Base-by-base conservation (phyloP, 257 asterid genomes). In the Striga asiatica region DNA sequence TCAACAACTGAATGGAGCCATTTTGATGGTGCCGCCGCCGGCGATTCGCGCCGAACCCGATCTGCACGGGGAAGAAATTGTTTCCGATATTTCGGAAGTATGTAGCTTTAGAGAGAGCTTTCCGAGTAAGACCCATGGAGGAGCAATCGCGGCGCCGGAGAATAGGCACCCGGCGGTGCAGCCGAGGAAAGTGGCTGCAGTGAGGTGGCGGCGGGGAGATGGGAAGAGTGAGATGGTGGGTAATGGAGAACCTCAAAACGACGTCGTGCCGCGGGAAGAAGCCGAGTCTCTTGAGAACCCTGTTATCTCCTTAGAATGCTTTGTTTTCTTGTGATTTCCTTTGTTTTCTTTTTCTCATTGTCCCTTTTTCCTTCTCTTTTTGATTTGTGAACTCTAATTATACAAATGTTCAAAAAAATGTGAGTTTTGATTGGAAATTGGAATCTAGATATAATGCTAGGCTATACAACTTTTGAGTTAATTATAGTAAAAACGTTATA, bases 221-320 rank as follows among this genome's bases (percentile, higher is more conserved):
- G 74, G 27, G 68, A 73, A 56, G 23, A 65, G 63, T 29, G 64
- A 19, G 21, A 10, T 11, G 47, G 47, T 21, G 22, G 47, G 22
- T 2, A 14, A 3, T 5, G 17, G 22, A 14, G 48, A 17, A 4
- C 18, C 22, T 16, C 47, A 58, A 2, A 73, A 66, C 69, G 81
- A 31, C 72, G 78, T 42, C 55, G 64, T 52, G 39, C 29, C 57
- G 17, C 66, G 37, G 46, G 86, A 39, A 64, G 72, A 75, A 45
- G 64, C 71, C 20, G 96, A 87, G 62, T 63, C 96, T 29, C 76
- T 83, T 11, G 94, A 83, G 69, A 81, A 79, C 64, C 96, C 94
- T 12, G 75, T 87, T 29, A 94, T 87, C 49, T 83, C 96, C 3
- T 66, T 83, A 38, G 96, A 87, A 50, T 87, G 96, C 64, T 87